These are phyloP conservation scores for Fusarium drepaniforme DNA, from an alignment of 2,329 filamentous ascomycete species.

Conservation along the genomic window DNA sequence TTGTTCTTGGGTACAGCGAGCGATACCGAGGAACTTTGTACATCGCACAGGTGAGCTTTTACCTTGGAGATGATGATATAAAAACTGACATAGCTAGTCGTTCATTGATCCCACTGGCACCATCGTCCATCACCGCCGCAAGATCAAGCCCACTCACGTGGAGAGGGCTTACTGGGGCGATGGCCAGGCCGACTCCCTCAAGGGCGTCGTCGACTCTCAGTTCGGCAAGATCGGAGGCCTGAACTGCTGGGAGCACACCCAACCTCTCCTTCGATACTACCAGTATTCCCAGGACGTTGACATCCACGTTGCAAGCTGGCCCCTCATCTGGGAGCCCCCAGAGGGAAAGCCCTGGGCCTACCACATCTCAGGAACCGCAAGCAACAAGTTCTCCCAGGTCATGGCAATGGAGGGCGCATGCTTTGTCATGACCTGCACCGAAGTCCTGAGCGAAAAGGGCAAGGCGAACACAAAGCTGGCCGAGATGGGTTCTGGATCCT, in stretches of 20 bases:
- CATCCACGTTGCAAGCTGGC: slow-evolving; percentile 63
- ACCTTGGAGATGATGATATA: too few species aligned
- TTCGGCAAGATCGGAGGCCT: slow-evolving; percentile 57
- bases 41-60: slow-evolving; percentile 52
- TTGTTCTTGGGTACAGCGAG: slow-evolving; percentile 59
- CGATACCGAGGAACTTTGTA: slow-evolving; percentile 53
- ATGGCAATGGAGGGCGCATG: slow-evolving; percentile 68
- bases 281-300: slow-evolving; percentile 57
- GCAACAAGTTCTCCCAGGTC: slow-evolving; percentile 57
- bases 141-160: slow-evolving; percentile 66
- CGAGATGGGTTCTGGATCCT: slow-evolving; percentile 47
- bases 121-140: slow-evolving; percentile 56
- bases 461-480: slow-evolving; percentile 44
- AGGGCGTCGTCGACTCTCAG: slow-evolving; percentile 51
- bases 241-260: slow-evolving; percentile 63
- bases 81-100: too few species aligned
- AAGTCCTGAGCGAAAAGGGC: slow-evolving; percentile 54
- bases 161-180: slow-evolving; percentile 63
- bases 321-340: slow-evolving; percentile 36
- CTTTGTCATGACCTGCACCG: slow-evolving; percentile 66
- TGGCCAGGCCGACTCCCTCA: slow-evolving; percentile 52
- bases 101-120: slow-evolving; percentile 56
- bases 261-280: slow-evolving; percentile 61
- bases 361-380: slow-evolving; percentile 36
- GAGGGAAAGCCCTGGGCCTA: slow-evolving; percentile 49